These are phyloP conservation scores for Tausonia pullulans DNA, from an alignment of 1,284 basidiomycete genomes.

Conservation along the genomic window DNA sequence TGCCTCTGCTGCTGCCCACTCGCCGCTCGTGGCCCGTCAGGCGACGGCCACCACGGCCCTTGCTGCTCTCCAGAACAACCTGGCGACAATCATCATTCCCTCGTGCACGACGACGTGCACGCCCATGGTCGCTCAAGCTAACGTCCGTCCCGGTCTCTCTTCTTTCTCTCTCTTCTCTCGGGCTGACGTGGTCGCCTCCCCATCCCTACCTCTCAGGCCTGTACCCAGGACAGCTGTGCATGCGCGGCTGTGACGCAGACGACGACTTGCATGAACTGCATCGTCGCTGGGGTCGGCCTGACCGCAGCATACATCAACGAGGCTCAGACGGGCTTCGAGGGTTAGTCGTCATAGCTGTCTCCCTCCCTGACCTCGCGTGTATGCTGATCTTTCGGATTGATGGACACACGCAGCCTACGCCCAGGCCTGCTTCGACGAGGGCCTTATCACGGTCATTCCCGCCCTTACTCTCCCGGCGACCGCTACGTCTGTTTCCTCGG, in stretches of 20 bases:
- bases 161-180: not conserved
- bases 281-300: not conserved
- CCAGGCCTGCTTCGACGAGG: conserved; percentile 6
- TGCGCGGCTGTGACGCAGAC: conserved; percentile 9
- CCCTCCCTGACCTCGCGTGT: not conserved
- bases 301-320: not conserved
- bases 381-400: not conserved
- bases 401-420: conserved; percentile 2
- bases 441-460: not conserved
- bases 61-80: too few relatives aligned
- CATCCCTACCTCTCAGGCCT: not conserved
- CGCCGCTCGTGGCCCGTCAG: too few relatives aligned
- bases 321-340: not conserved
- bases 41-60: too few relatives aligned
- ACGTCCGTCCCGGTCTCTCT: not conserved
- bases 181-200: not conserved
- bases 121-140: conserved; percentile 4
- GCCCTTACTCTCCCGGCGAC: not conserved
- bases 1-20: too few relatives aligned
- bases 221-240: conserved; percentile 8
- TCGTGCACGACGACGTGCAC: conserved; percentile 3
- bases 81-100: too few relatives aligned
- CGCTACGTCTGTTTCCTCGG: not conserved
- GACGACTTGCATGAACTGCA: conserved; percentile 13
- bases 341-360: not conserved